A percentile compares a stretch with the other conserved stretches of the same genome.
These are phyloP conservation scores for Candolleomyces aberdarensis DNA, from an alignment of 768 basidiomycete species.

Conservation along the genomic window DNA sequence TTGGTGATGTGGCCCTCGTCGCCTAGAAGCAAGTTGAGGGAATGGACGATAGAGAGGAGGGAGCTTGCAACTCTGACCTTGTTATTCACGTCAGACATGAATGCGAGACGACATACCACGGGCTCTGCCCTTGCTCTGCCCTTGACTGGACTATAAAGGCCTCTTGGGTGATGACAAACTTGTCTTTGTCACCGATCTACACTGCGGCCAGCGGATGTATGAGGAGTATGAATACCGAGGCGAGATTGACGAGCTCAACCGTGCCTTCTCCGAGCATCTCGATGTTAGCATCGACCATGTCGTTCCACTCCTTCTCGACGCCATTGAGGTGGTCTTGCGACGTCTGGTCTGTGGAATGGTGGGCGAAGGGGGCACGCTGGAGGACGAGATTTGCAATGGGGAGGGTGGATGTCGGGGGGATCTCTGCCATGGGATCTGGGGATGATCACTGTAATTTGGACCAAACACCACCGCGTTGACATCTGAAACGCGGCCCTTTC, in stretches of 20 bases:
- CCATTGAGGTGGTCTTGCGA: conserved; percentile 77
- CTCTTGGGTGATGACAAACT: conserved; percentile 82
- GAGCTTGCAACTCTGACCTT: conserved; percentile 86
- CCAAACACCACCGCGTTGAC: no score
- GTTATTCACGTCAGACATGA: not conserved
- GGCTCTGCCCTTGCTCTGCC: conserved; percentile 82
- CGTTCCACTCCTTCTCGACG: conserved; percentile 93
- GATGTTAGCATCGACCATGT: conserved; percentile 82
- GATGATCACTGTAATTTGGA: no score
- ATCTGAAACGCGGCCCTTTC: no score
- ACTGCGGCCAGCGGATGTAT: no score
- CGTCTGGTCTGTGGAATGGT: conserved; percentile 61
- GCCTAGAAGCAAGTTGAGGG: conserved; percentile 93
- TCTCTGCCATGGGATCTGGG: conserved; percentile 30
- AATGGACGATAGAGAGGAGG: conserved; percentile 87
- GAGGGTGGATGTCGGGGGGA: conserved; percentile 79
- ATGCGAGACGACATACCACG: conserved; percentile 51
- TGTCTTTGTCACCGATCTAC: conserved; percentile 77
- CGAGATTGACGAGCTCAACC: conserved; percentile 89
- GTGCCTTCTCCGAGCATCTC: conserved; percentile 87
- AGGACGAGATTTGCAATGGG: conserved; percentile 70
- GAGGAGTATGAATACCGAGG: conserved; percentile 34
- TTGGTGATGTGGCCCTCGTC: conserved; percentile 87
- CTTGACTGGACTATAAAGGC: conserved; percentile 81
- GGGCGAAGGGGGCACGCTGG: conserved; percentile 35